phyloP scores from a whole-genome alignment of 2,329 filamentous ascomycete genomes.

The Tolypocladium inflatum region DNA sequence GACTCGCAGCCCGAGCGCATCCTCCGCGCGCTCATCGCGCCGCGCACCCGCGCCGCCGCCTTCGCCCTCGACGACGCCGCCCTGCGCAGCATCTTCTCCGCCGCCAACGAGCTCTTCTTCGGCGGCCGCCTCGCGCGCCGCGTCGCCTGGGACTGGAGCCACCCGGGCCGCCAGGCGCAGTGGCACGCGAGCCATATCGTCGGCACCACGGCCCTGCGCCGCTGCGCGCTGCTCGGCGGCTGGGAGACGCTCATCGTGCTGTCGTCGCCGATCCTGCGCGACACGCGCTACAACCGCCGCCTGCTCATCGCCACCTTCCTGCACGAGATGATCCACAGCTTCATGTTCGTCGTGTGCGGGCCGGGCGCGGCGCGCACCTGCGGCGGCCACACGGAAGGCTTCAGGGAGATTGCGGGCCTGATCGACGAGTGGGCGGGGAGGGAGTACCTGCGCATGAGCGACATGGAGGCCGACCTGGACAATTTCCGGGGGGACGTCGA shows the following conservation, averaged over 20 bases:
- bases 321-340: constrained; percentile 59
- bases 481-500: constrained; percentile 32
- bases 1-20: constrained; percentile 48
- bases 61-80: constrained; percentile 48
- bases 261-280: constrained; percentile 47
- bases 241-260: constrained; percentile 56
- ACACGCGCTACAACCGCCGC: constrained; percentile 46
- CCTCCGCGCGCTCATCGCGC: constrained; percentile 46
- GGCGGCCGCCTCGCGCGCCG: constrained; percentile 43
- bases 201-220: constrained; percentile 51
- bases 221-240: constrained; percentile 33
- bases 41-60: constrained; percentile 31
- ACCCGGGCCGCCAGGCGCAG: constrained; percentile 31
- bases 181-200: constrained; percentile 45
- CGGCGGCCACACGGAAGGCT: constrained; percentile 53
- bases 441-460: constrained; percentile 42
- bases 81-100: constrained; percentile 47
- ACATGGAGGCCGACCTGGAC: constrained; percentile 53
- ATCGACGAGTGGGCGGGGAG: constrained; percentile 53
- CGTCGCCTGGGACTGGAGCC: constrained; percentile 54
- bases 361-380: constrained; percentile 36
- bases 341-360: constrained; percentile 53
- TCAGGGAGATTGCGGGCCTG: constrained; percentile 46
- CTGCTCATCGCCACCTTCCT: constrained; percentile 56
- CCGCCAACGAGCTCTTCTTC: constrained; percentile 56